Evolutionary conservation across 129 eudicot genomes (phyloP).

Genomic region (Arctium minus): DNA sequence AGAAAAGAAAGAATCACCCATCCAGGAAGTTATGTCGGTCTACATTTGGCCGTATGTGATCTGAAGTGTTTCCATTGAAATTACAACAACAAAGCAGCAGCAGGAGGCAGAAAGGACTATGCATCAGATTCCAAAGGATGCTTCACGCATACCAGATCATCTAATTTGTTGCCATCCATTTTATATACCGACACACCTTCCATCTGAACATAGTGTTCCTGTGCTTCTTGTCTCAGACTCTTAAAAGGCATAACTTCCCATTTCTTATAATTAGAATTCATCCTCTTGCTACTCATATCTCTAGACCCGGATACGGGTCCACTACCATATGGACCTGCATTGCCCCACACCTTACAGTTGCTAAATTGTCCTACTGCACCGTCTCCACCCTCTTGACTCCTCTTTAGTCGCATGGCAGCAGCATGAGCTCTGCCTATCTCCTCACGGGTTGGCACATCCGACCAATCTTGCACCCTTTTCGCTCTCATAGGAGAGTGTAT

Average conservation of each 20-base stretch:
- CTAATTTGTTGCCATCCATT: slow-evolving; percentile 95
- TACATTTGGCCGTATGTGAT: neutral
- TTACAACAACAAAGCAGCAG: slow-evolving; percentile 1
- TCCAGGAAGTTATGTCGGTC: slow-evolving; percentile 3
- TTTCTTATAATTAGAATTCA: slow-evolving; percentile 76
- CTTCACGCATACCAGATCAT: slow-evolving; percentile 85
- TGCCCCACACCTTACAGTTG: slow-evolving; percentile 92
- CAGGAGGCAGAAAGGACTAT: slow-evolving; percentile 5
- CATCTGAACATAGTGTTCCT: slow-evolving; percentile 75
- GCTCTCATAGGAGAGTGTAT: slow-evolving; percentile 99
- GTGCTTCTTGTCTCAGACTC: slow-evolving; percentile 71
- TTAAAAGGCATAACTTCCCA: slow-evolving; percentile 90
- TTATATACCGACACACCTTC: slow-evolving; percentile 86
- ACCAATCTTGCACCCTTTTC: slow-evolving; percentile 86
- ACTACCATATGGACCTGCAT: slow-evolving; percentile 47
- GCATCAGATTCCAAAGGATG: slow-evolving; percentile 55
- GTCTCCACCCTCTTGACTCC: slow-evolving; percentile 46
- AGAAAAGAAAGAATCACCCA: neutral
- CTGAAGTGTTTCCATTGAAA: neutral
- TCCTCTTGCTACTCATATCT: slow-evolving; percentile 64
- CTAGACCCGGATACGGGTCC: slow-evolving; percentile 80
- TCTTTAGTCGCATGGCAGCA: slow-evolving; percentile 71
- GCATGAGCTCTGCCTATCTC: slow-evolving; percentile 78
- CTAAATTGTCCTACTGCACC: slow-evolving; percentile 75
- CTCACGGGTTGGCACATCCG: slow-evolving; percentile 82